Percentiles rank a stretch among this genome's conserved stretches.
phyloP scores from a whole-genome alignment of 106 monocot genomes.

The Ottelia alismoides region DNA sequence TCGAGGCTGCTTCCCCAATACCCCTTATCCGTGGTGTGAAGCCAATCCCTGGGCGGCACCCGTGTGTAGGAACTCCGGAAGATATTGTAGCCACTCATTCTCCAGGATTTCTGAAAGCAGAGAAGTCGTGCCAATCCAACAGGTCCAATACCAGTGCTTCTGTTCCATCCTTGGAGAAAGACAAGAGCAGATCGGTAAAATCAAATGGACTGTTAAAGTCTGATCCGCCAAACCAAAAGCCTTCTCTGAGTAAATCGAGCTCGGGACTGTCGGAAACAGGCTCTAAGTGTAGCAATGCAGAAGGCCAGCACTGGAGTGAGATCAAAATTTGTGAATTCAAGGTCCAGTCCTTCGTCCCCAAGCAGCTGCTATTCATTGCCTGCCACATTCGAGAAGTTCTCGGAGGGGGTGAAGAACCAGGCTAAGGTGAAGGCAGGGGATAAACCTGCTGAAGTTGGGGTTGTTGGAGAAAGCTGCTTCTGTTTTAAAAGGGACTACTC shows the following conservation, averaged over 20 bases:
- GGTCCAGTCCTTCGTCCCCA: slow-evolving; percentile 57
- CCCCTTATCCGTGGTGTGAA: slow-evolving; percentile 54
- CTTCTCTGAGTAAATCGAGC: slow-evolving; percentile 31
- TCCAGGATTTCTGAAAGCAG: slow-evolving; percentile 28
- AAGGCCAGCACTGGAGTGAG: slow-evolving; percentile 19
- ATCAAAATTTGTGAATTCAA: slow-evolving; percentile 31
- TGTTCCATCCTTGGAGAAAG: slow-evolving; percentile 12
- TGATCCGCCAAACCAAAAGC: slow-evolving; percentile 29
- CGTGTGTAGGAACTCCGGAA: slow-evolving; percentile 66
- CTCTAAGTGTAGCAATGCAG: slow-evolving; percentile 9
- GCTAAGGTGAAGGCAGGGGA: slow-evolving; percentile 22
- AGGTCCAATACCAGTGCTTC: slow-evolving; percentile 11
- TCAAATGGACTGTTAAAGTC: slow-evolving; percentile 14
- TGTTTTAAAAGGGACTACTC: slow-evolving; percentile 30
- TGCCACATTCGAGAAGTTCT: slow-evolving; percentile 51
- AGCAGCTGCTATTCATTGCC: slow-evolving; percentile 60
- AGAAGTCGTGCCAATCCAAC: slow-evolving; percentile 21
- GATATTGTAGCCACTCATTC: slow-evolving; percentile 43
- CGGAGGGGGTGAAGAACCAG: slow-evolving; percentile 36
- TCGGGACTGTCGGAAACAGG: slow-evolving; percentile 38
- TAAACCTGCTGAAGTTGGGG: slow-evolving; percentile 25
- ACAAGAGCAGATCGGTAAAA: slow-evolving; percentile 27
- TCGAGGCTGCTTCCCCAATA: slow-evolving; percentile 68
- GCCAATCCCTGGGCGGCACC: slow-evolving; percentile 73
- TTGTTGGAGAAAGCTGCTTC: slow-evolving; percentile 51